Conservation (phyloP, 495 filamentous ascomycete genomes). For the Astrothelium macrocarpum region DNA sequence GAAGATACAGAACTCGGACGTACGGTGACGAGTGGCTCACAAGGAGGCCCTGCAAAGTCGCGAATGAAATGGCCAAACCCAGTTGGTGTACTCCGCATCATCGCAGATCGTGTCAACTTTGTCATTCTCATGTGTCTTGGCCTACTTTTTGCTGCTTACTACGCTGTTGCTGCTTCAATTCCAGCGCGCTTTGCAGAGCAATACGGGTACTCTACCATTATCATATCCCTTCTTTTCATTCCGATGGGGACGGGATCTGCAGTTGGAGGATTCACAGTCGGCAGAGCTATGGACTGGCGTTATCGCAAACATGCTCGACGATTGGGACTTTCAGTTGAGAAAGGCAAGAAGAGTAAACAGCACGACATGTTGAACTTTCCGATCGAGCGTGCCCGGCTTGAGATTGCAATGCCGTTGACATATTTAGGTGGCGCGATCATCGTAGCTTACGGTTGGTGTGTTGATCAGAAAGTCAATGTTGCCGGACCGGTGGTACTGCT, state of each 20-base stretch:
- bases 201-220: slow-evolving; percentile 36
- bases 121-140: slow-evolving; percentile 38
- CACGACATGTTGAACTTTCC: slow-evolving; percentile 35
- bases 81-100: slow-evolving; percentile 27
- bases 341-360: slow-evolving; percentile 30
- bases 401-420: slow-evolving; percentile 32
- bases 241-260: slow-evolving; percentile 37
- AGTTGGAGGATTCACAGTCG: slow-evolving; percentile 29
- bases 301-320: slow-evolving; percentile 32
- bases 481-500: slow-evolving; percentile 35
- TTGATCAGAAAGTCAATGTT: slow-evolving; percentile 31
- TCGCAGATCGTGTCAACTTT: slow-evolving; percentile 36
- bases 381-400: slow-evolving; percentile 36
- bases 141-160: slow-evolving; percentile 30
- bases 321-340: slow-evolving; percentile 25
- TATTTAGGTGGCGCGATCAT: slow-evolving; percentile 31
- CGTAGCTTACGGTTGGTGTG: slow-evolving; percentile 42
- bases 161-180: slow-evolving; percentile 27
- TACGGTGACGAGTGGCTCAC: background rate
- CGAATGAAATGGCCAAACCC: slow-evolving; percentile 12
- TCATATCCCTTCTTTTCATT: slow-evolving; percentile 41
- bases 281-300: slow-evolving; percentile 36
- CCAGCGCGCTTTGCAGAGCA: slow-evolving; percentile 27
- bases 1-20: slow-evolving; percentile 9
- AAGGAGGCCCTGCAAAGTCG: slow-evolving; percentile 2